phyloP scores from a whole-genome alignment of 1,284 basidiomycete species.

The Ceratobasidium sp. region DNA sequence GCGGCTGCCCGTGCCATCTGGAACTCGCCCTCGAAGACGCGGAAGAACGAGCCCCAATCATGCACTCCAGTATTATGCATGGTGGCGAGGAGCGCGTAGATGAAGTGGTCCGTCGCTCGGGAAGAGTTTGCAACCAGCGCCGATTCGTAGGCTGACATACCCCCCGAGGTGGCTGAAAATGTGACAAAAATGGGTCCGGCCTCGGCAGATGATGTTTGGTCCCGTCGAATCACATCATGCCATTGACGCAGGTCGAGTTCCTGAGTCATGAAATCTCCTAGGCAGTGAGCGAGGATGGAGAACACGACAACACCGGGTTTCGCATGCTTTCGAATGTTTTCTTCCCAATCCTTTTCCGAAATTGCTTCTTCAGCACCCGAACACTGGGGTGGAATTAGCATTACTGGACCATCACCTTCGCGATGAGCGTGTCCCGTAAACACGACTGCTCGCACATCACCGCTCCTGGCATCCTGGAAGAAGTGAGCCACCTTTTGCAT shows the following conservation, averaged over 20 bases:
- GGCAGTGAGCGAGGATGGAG: constrained; percentile 17
- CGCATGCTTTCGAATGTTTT: background rate
- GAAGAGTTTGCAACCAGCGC: background rate
- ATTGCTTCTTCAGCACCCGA: background rate
- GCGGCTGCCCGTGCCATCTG: background rate
- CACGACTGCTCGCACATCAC: background rate
- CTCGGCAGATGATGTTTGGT: background rate
- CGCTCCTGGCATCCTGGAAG: background rate
- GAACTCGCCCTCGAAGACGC: background rate
- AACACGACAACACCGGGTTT: constrained; percentile 4
- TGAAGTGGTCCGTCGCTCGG: background rate
- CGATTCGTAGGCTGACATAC: background rate
- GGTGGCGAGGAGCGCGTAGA: background rate
- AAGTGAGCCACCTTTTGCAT: background rate
- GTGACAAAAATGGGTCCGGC: background rate
- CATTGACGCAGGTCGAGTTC: background rate
- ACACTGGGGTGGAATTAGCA: constrained; percentile 23
- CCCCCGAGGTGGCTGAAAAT: background rate
- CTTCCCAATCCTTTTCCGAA: background rate
- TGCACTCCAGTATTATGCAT: background rate
- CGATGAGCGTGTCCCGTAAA: constrained; percentile 9
- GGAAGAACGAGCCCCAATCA: constrained; percentile 1
- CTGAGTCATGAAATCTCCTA: constrained; percentile 11
- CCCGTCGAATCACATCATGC: background rate
- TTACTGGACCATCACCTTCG: background rate